Percentiles rank a stretch among this genome's conserved stretches.
These are phyloP conservation scores for Quercus agrifolia DNA, from an alignment of 306 rosid species.

Conservation along the genomic window DNA sequence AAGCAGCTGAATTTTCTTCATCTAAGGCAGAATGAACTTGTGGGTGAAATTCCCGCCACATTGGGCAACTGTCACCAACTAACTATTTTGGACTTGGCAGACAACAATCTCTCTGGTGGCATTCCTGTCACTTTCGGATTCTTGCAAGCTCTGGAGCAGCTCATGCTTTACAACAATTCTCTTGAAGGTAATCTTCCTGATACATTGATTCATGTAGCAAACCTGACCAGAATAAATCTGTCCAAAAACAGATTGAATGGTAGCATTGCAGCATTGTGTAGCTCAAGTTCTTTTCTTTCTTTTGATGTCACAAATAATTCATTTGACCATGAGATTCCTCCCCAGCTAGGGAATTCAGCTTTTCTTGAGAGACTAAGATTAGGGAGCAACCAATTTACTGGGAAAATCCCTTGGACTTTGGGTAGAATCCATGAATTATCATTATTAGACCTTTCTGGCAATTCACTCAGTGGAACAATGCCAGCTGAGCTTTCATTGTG, in stretches of 20 bases:
- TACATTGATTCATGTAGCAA: constrained; percentile 47
- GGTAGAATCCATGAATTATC: constrained; percentile 56
- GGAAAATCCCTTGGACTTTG: constrained; percentile 67
- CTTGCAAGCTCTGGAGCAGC: constrained; percentile 51
- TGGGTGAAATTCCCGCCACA: constrained; percentile 75
- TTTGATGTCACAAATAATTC: constrained; percentile 73
- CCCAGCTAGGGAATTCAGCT: constrained; percentile 61
- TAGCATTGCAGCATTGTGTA: constrained; percentile 60
- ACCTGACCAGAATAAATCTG: constrained; percentile 81
- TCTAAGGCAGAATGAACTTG: constrained; percentile 82
- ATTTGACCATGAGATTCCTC: constrained; percentile 69
- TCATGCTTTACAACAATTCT: constrained; percentile 93
- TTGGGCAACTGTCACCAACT: constrained; percentile 73
- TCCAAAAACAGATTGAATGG: constrained; percentile 79
- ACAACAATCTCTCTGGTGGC: constrained; percentile 66
- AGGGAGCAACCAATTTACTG: constrained; percentile 69
- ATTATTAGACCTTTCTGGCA: constrained; percentile 73
- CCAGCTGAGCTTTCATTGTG: constrained; percentile 79
- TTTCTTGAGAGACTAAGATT: constrained; percentile 73
- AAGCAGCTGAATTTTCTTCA: constrained; percentile 74
- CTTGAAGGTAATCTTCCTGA: constrained; percentile 90
- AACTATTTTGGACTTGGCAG: constrained; percentile 76
- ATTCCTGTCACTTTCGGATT: constrained; percentile 69
- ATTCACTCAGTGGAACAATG: constrained; percentile 64
- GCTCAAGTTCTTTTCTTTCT: constrained; percentile 63